Evolutionary conservation across 345 rosid species (phyloP).

Genomic region (Brassica nigra): DNA sequence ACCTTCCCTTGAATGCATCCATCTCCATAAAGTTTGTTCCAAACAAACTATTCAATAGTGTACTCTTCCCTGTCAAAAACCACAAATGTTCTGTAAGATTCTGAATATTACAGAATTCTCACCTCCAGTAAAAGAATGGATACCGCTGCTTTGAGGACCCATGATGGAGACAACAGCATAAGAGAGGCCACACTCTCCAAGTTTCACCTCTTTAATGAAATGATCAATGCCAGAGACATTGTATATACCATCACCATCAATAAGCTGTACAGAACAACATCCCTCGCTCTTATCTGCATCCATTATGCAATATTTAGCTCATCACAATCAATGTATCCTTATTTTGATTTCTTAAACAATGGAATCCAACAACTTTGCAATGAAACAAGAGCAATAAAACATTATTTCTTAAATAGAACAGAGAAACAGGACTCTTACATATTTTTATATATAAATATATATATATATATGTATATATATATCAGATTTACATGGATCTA

Average conservation of each 20-base stretch:
- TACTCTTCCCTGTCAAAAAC: constrained; percentile 83
- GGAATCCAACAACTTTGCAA: background rate
- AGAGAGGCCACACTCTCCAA: constrained; percentile 81
- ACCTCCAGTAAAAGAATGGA: constrained; percentile 4
- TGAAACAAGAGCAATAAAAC: background rate
- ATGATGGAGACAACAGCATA: constrained; percentile 92
- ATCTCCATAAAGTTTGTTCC: constrained; percentile 86
- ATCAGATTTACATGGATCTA: constrained; percentile 23
- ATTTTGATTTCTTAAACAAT: background rate
- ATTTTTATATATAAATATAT: no score
- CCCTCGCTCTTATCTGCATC: constrained; percentile 49
- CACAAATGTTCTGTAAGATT: constrained; percentile 29
- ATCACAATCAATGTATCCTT: background rate
- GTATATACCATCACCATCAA: constrained; percentile 82
- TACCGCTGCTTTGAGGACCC: constrained; percentile 99
- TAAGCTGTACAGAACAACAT: constrained; percentile 75
- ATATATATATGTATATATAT: no score
- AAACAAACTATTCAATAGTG: constrained; percentile 78
- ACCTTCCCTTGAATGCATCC: constrained; percentile 99
- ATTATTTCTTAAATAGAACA: constrained; percentile 6
- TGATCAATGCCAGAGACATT: constrained; percentile 59
- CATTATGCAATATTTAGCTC: background rate
- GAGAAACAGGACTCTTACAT: background rate
- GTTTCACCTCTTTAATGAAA: constrained; percentile 66
- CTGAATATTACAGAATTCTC: background rate